Percentiles rank a stretch among this genome's conserved stretches.
Conservation (phyloP, 192 early-diverging fungal species). For the Entomortierella beljakovae region DNA sequence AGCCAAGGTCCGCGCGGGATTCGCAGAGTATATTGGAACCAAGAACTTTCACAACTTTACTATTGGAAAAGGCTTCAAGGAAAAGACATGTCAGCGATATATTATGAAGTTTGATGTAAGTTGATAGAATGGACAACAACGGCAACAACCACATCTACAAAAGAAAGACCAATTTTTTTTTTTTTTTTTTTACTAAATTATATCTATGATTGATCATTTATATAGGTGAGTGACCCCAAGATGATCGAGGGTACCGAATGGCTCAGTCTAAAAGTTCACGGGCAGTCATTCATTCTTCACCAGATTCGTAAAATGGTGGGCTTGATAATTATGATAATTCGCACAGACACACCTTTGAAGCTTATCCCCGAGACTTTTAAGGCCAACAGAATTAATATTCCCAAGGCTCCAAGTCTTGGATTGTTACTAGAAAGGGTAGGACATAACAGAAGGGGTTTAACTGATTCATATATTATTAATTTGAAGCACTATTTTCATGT, state of each 20-base stretch:
- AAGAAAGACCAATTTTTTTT: slow-evolving; percentile 6
- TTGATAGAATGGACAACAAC: too few species aligned
- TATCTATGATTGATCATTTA: slow-evolving; percentile 1
- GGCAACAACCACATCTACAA: not conserved
- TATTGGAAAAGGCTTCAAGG: slow-evolving; percentile 78
- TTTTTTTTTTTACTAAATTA: not conserved
- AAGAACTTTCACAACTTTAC: slow-evolving; percentile 98
- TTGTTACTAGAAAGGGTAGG: slow-evolving; percentile 84
- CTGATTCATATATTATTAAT: not conserved
- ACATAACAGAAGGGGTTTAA: not conserved
- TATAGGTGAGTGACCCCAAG: slow-evolving; percentile 71
- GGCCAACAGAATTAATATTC: slow-evolving; percentile 87
- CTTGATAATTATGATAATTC: slow-evolving; percentile 84
- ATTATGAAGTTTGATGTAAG: slow-evolving; percentile 85
- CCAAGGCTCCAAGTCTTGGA: slow-evolving; percentile 95
- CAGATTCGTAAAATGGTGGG: slow-evolving; percentile 99
- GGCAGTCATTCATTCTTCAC: slow-evolving; percentile 99
- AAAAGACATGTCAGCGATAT: slow-evolving; percentile 81
- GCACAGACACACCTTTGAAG: slow-evolving; percentile 73
- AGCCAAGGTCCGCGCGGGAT: slow-evolving; percentile 70
- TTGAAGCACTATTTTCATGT: not conserved
- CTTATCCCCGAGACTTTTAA: slow-evolving; percentile 78
- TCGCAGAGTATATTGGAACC: slow-evolving; percentile 84
- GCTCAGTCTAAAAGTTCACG: slow-evolving; percentile 92
- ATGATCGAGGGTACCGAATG: slow-evolving; percentile 82